A percentile compares a stretch with the other conserved stretches of the same genome.
Conservation (phyloP, 805 yeast species). For the Cyberlindnera euphorbiiphila region DNA sequence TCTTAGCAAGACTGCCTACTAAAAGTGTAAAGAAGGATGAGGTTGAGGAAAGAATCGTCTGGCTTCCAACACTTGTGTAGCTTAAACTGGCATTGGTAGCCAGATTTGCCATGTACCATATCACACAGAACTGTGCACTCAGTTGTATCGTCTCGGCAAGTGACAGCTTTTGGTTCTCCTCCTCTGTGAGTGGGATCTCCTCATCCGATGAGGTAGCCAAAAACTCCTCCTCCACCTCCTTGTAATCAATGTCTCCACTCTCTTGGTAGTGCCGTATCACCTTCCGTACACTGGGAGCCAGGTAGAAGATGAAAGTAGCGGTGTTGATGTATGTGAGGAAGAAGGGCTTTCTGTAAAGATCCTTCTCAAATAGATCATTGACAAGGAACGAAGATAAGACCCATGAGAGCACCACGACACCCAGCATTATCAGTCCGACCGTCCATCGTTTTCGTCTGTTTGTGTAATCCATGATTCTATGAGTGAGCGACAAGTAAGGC, state of each 20-base stretch:
- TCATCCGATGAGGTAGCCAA: constrained; percentile 24
- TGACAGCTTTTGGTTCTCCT: constrained; percentile 30
- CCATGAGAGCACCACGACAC: constrained; percentile 82
- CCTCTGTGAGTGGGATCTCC: constrained; percentile 24
- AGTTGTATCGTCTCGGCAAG: constrained; percentile 64
- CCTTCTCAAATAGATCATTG: constrained; percentile 67
- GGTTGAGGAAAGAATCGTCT: constrained; percentile 88
- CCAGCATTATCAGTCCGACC: constrained; percentile 68
- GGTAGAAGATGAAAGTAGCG: constrained; percentile 73
- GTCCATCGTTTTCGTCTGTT: constrained; percentile 49
- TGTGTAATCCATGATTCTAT: constrained; percentile 5
- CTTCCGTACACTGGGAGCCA: constrained; percentile 51
- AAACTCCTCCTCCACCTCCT: constrained; percentile 24
- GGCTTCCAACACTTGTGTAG: constrained; percentile 90
- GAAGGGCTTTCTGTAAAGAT: constrained; percentile 80
- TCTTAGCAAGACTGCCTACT: constrained; percentile 67
- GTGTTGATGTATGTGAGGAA: constrained; percentile 91
- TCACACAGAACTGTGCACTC: constrained; percentile 74
- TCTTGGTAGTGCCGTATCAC: constrained; percentile 26
- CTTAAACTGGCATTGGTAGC: constrained; percentile 83
- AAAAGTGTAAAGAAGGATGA: constrained; percentile 89
- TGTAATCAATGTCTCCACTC: constrained; percentile 28
- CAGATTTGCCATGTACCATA: constrained; percentile 90
- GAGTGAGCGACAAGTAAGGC: background rate
- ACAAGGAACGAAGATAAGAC: constrained; percentile 85